Conservation (phyloP, 1,139 yeast species). For the Blastobotrys illinoisensis region DNA sequence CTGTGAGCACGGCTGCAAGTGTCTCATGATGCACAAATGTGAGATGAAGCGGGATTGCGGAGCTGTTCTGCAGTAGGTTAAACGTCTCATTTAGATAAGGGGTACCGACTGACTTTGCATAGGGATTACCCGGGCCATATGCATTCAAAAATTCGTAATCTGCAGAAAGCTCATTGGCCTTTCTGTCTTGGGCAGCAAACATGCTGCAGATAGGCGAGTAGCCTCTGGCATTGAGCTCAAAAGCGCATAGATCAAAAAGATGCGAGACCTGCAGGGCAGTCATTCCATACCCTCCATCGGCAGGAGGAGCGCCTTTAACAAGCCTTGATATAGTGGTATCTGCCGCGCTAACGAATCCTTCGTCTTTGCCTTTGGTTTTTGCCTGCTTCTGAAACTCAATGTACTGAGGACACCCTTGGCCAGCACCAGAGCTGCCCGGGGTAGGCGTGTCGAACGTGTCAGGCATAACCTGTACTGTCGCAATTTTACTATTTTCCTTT, state of each 20-base stretch:
- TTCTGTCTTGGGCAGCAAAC: conserved; percentile 47
- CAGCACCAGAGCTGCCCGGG: neutral
- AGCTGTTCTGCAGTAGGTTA: neutral
- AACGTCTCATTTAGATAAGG: conserved; percentile 26
- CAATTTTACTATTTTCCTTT: neutral
- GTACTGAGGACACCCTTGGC: neutral
- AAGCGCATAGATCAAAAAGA: conserved; percentile 46
- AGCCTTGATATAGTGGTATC: neutral
- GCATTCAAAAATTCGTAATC: conserved; percentile 41
- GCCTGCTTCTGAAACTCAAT: neutral
- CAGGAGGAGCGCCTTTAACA: neutral
- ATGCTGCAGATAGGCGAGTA: conserved; percentile 45
- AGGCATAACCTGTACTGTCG: neutral
- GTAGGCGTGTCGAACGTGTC: neutral
- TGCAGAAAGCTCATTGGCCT: conserved; percentile 37
- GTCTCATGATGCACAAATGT: neutral
- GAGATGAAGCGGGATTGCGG: neutral
- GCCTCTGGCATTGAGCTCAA: conserved; percentile 48
- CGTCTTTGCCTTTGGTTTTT: neutral
- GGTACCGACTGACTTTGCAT: conserved; percentile 43
- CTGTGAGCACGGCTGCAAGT: neutral
- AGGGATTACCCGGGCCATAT: conserved; percentile 50
- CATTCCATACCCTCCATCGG: neutral
- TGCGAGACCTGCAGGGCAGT: neutral
- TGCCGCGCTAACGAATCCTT: neutral